Percentiles rank a stretch among this genome's conserved stretches.
Evolutionary conservation across 2,329 filamentous ascomycete species (phyloP).

Genomic region (Pseudocercospora ulei): DNA sequence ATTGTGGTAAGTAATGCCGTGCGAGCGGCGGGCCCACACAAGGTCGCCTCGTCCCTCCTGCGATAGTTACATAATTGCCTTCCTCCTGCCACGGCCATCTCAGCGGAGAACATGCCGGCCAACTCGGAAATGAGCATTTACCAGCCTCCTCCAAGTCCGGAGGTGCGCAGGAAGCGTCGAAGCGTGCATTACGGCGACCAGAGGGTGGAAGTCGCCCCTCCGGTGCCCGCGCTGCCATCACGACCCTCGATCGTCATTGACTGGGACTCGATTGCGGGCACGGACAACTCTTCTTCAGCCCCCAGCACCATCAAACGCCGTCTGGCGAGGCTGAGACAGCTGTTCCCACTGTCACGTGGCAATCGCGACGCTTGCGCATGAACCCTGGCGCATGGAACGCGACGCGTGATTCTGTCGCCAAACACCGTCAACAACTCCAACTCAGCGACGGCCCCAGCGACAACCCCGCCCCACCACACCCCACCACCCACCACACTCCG

Average conservation of each 20-base stretch:
- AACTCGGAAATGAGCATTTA: not conserved
- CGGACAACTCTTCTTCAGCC: conserved; percentile 7
- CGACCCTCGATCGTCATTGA: not conserved
- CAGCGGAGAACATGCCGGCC: too few relatives aligned
- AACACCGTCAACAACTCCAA: conserved; percentile 1
- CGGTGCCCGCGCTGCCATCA: conserved; percentile 2
- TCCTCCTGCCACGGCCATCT: not conserved
- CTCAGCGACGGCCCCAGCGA: too few relatives aligned
- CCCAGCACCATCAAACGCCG: conserved; percentile 13
- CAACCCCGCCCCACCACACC: not conserved
- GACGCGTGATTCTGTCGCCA: not conserved
- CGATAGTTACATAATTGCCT: not conserved
- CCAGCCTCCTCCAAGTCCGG: not conserved
- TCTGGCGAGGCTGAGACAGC: conserved; percentile 7
- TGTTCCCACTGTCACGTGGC: conserved; percentile 4
- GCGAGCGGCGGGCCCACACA: not conserved
- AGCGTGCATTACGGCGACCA: conserved; percentile 4
- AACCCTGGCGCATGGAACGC: conserved; percentile 1
- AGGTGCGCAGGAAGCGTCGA: conserved; percentile 3
- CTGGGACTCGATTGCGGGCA: not conserved
- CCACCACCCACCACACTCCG: not conserved
- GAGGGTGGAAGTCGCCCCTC: not conserved
- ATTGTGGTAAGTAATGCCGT: not conserved
- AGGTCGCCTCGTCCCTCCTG: not conserved
- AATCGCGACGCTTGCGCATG: not conserved